Conservation (phyloP, 129 eudicot species). For the Oenanthe sinensis region DNA sequence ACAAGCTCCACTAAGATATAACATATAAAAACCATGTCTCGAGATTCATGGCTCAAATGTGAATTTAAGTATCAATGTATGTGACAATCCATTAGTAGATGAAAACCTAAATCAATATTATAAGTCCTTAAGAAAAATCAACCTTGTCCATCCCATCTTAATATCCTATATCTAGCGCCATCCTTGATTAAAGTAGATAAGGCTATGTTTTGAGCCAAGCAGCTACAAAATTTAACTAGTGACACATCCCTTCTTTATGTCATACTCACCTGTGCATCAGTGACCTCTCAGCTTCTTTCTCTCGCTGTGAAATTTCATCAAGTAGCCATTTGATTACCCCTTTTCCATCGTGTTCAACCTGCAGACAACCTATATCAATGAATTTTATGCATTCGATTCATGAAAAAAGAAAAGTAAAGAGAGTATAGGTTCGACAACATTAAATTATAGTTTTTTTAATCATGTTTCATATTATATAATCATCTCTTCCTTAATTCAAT, state of each 20-base stretch:
- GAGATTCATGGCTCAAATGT: background rate
- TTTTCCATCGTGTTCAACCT: constrained; percentile 25
- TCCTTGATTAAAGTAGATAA: background rate
- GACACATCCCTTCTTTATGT: background rate
- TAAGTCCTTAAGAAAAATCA: too few species aligned
- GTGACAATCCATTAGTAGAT: too few species aligned
- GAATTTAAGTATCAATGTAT: background rate
- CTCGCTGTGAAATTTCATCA: constrained; percentile 26
- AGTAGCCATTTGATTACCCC: constrained; percentile 33
- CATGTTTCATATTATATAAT: too few species aligned
- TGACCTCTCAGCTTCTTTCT: constrained; percentile 29
- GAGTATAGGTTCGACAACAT: background rate
- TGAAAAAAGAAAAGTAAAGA: background rate
- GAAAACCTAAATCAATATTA: background rate
- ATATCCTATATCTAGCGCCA: background rate
- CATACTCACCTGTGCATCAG: constrained; percentile 29
- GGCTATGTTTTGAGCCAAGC: background rate
- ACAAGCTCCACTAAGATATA: background rate
- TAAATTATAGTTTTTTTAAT: too few species aligned
- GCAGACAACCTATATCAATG: constrained; percentile 3
- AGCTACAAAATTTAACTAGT: background rate
- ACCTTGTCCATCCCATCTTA: background rate
- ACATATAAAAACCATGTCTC: background rate
- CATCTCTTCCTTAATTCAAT: too few species aligned
- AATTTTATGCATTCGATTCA: background rate